Evolutionary conservation across 1,284 basidiomycete genomes (phyloP).

Genomic region (Ceratobasidium sp.): DNA sequence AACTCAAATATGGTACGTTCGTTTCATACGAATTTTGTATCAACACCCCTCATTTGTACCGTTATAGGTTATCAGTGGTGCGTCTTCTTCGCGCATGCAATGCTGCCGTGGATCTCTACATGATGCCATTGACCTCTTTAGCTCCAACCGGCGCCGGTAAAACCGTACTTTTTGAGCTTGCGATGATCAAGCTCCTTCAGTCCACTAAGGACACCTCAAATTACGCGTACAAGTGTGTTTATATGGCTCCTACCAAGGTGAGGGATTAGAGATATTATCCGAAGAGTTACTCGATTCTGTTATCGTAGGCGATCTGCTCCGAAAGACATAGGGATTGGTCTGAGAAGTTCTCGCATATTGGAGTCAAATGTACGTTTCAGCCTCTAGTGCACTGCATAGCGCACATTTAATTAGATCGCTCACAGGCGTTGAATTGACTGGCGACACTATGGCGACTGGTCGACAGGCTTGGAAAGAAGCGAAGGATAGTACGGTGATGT

Average conservation of each 20-base stretch:
- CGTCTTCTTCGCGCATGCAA: slow-evolving; percentile 44
- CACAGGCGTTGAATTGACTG: slow-evolving; percentile 88
- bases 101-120: slow-evolving; percentile 31
- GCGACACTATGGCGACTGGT: slow-evolving; percentile 78
- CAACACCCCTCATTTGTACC: slow-evolving; percentile 43
- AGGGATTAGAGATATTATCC: slow-evolving; percentile 24
- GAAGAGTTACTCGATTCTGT: background rate
- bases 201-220: slow-evolving; percentile 55
- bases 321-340: slow-evolving; percentile 90
- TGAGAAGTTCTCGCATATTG: slow-evolving; percentile 77
- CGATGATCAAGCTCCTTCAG: slow-evolving; percentile 81
- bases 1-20: slow-evolving; percentile 78
- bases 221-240: slow-evolving; percentile 76
- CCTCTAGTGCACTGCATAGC: background rate
- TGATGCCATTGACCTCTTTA: slow-evolving; percentile 48
- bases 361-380: slow-evolving; percentile 71
- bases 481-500: slow-evolving; percentile 81
- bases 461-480: slow-evolving; percentile 75
- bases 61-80: slow-evolving; percentile 78
- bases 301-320: slow-evolving; percentile 79
- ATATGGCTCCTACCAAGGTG: slow-evolving; percentile 95
- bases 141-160: slow-evolving; percentile 95
- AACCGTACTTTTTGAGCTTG: slow-evolving; percentile 92
- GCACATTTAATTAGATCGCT: background rate
- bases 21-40: slow-evolving; percentile 11